These are phyloP conservation scores for Xylaria flabelliformis DNA, from an alignment of 495 filamentous ascomycete species.

Conservation along the genomic window DNA sequence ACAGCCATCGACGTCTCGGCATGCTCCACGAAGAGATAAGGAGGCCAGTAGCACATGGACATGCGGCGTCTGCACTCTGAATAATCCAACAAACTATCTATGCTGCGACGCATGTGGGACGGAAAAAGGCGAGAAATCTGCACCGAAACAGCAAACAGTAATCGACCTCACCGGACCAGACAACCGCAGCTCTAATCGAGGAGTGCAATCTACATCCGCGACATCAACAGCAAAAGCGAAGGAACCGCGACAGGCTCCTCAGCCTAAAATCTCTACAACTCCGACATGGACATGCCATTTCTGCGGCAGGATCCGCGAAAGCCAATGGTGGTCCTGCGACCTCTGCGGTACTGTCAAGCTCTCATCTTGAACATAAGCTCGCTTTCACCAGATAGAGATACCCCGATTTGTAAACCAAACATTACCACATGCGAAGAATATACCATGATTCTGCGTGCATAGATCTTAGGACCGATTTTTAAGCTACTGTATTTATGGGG, in stretches of 20 bases:
- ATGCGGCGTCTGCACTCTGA: slow-evolving; percentile 82
- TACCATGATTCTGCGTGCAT: no score
- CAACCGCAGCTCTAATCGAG: slow-evolving; percentile 23
- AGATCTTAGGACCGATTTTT: no score
- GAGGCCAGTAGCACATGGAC: slow-evolving; percentile 62
- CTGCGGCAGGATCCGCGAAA: slow-evolving; percentile 71
- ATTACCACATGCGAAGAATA: no score
- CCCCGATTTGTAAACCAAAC: no score
- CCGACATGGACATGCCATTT: slow-evolving; percentile 73
- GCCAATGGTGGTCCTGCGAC: slow-evolving; percentile 81
- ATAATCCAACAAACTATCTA: slow-evolving; percentile 72
- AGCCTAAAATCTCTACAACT: slow-evolving; percentile 45
- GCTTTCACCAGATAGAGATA: slow-evolving; percentile 6
- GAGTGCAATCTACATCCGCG: slow-evolving; percentile 27
- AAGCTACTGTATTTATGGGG: no score
- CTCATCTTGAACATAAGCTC: slow-evolving; percentile 47
- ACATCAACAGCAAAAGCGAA: slow-evolving; percentile 29
- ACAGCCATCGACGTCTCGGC: slow-evolving; percentile 9
- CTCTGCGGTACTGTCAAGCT: slow-evolving; percentile 71
- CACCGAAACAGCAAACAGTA: slow-evolving; percentile 30
- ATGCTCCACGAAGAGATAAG: not conserved
- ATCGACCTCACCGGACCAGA: slow-evolving; percentile 43
- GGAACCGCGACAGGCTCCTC: slow-evolving; percentile 37
- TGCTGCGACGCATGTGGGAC: slow-evolving; percentile 80
- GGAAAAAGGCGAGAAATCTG: slow-evolving; percentile 59